Evolutionary conservation across 805 yeast species (phyloP), one percentile per base, ranked within the genome.

Genomic region (Candida xyloterini): DNA sequence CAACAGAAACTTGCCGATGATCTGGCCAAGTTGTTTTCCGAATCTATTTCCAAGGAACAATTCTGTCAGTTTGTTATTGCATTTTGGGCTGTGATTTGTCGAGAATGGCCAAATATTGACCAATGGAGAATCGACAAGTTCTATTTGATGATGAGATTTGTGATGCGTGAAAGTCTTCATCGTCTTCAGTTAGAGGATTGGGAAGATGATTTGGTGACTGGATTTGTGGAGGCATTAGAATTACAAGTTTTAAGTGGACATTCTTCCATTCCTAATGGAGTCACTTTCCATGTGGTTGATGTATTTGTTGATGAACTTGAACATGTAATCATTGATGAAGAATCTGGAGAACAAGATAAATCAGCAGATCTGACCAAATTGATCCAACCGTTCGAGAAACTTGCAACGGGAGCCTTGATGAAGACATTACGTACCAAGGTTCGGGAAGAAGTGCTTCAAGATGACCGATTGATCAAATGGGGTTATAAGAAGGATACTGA

Each of bases 101-200:
- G 79, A 42, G 95, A 93, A 62, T 93, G 98, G 98, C 72, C 78
- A 37, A 69, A 71, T 7, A 74, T 93, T 39, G 98, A 91, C 63
- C 82, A 84, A 48, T 76, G 81, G 77, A 79, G 99, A 66, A 59
- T 90, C 39, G 96, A 93, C 64, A 93, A 93, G 65, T 93, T 74
- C 63, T 78, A 85, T 52, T 64, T 90, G 64, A 67, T 93, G 51
- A 74, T 90, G 47, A 80, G 99, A 70, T 73, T 89, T 55, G 84
- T 80, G 7, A 62, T 87, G 18, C 76, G 78, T 47, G 82, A 78
- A 53, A 78, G 76, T 50, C 68, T 93, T 50, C 70, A 67, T 49
- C 74, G 79, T 50, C 65, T 90, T 26, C 59, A 68, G 35, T 44
- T 52, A 2, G 70, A 75, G 40, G 58, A 71, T 2, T 89, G 91